phyloP scores from a whole-genome alignment of 495 filamentous ascomycete genomes.

The Xylaria grammica region DNA sequence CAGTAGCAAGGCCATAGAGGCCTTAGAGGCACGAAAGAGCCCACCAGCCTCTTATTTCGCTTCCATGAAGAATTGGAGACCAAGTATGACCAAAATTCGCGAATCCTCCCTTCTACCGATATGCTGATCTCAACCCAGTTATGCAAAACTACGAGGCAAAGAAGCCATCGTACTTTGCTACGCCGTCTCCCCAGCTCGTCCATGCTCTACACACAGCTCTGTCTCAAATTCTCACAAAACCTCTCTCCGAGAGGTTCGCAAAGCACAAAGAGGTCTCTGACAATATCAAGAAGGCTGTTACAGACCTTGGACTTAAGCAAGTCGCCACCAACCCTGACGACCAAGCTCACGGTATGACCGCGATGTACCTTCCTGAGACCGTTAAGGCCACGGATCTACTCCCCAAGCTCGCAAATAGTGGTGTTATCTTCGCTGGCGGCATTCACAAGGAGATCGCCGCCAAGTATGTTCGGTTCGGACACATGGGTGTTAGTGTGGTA shows the following conservation, averaged over 20 bases:
- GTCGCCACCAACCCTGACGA: constrained; percentile 82
- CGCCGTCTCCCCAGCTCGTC: constrained; percentile 90
- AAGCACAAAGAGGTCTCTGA: constrained; percentile 76
- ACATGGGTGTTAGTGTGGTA: constrained; percentile 94
- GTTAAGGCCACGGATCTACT: constrained; percentile 80
- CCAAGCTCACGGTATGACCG: constrained; percentile 97
- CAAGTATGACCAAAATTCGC: constrained; percentile 62
- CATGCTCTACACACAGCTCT: constrained; percentile 95
- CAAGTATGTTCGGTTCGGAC: constrained; percentile 71
- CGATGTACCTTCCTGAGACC: constrained; percentile 89
- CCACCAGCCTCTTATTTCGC: constrained; percentile 88
- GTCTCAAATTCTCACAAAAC: constrained; percentile 77
- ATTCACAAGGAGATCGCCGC: constrained; percentile 79
- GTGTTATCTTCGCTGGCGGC: constrained; percentile 92
- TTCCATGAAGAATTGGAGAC: constrained; percentile 95
- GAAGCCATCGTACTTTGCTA: constrained; percentile 98
- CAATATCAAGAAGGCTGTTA: constrained; percentile 79
- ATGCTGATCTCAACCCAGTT: constrained; percentile 50
- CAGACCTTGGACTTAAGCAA: constrained; percentile 83
- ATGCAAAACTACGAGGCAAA: constrained; percentile 99
- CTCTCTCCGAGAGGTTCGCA: constrained; percentile 80
- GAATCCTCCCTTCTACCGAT: background rate
- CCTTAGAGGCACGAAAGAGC: constrained; percentile 76
- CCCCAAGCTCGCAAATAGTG: constrained; percentile 84
- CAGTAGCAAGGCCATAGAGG: constrained; percentile 85